phyloP scores from a whole-genome alignment of 176 grass and related monocot genomes.

The Coix lacrymajobi region DNA sequence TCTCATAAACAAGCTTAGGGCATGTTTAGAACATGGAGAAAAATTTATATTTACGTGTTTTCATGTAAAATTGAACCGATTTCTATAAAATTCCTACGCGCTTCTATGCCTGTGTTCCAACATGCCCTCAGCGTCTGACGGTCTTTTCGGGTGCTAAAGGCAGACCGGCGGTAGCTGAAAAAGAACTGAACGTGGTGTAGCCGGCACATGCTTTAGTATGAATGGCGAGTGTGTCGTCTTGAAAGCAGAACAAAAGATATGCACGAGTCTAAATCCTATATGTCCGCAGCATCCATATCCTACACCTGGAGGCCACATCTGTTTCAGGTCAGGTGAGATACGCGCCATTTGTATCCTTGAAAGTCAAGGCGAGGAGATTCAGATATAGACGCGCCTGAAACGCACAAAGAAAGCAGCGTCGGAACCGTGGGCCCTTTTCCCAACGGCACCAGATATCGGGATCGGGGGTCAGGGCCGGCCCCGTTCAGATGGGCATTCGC shows the following conservation, averaged over 20 bases:
- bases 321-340: neutral
- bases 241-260: neutral
- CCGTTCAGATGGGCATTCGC: neutral
- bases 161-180: neutral
- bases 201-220: neutral
- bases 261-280: neutral
- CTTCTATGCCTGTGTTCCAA: no score
- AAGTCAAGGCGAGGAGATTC: neutral
- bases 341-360: neutral
- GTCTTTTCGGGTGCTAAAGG: neutral
- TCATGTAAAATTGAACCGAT: no score
- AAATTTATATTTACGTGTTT: no score
- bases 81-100: no score
- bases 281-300: neutral
- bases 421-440: neutral
- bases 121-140: neutral
- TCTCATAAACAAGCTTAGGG: neutral
- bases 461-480: neutral
- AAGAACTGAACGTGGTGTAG: neutral
- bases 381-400: neutral
- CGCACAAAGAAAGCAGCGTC: neutral
- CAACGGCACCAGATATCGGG: neutral
- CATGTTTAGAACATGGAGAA: no score
- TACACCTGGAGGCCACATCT: neutral
- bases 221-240: neutral